Conservation (phyloP, 2,329 filamentous ascomycete species). For the Phaeosphaeria sp. region DNA sequence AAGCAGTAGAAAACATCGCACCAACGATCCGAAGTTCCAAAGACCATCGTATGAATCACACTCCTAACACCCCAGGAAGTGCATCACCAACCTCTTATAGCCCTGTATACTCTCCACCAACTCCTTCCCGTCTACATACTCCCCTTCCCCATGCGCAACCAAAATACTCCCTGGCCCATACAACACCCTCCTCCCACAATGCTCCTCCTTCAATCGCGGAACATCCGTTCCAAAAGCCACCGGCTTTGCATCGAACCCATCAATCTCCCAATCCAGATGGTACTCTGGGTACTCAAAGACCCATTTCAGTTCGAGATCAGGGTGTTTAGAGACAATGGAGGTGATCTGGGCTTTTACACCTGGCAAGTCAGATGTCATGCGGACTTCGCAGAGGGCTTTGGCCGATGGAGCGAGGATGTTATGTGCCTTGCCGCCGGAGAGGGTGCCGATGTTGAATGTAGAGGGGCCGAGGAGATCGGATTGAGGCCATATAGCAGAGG, state of each 20-base stretch:
- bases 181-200: background rate
- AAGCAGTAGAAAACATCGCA: too few relatives aligned
- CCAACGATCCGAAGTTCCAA: too few relatives aligned
- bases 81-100: constrained; percentile 1
- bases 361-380: background rate
- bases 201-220: background rate
- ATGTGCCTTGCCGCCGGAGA: background rate
- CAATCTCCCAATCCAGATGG: background rate
- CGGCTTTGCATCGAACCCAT: background rate
- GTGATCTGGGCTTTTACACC: background rate
- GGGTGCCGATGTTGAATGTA: constrained; percentile 1
- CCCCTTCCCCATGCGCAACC: background rate
- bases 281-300: constrained; percentile 2
- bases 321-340: background rate
- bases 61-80: background rate
- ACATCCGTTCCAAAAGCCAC: background rate
- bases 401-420: constrained; percentile 1
- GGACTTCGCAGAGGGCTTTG: constrained; percentile 2
- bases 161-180: background rate
- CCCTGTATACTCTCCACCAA: background rate
- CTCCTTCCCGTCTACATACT: background rate
- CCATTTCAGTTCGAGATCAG: background rate
- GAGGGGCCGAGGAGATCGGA: background rate
- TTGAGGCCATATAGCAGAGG: background rate
- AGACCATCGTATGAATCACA: background rate